phyloP scores from a whole-genome alignment of 2,329 filamentous ascomycete genomes.

The Ascochyta viciae-villosae region DNA sequence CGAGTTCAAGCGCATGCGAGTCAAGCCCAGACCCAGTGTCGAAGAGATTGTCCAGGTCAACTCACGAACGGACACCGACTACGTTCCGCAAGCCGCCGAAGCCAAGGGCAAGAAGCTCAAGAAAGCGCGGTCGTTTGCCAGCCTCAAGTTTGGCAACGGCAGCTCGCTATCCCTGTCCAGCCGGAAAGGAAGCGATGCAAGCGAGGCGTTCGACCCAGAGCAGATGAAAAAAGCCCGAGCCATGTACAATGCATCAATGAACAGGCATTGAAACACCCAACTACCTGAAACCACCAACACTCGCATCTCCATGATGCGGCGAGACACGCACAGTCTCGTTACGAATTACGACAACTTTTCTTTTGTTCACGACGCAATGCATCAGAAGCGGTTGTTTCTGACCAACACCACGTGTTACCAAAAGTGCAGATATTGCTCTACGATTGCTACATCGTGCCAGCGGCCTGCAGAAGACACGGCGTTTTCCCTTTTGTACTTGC shows the following conservation, averaged over 20 bases:
- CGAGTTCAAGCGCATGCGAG: constrained; percentile 66
- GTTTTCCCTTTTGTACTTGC: constrained; percentile 10
- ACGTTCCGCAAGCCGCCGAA: constrained; percentile 26
- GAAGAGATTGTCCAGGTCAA: constrained; percentile 53
- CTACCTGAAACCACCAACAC: not conserved
- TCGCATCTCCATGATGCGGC: not conserved
- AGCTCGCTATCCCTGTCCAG: constrained; percentile 43
- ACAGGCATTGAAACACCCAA: constrained; percentile 16
- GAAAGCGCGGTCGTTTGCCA: constrained; percentile 47
- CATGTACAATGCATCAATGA: constrained; percentile 43
- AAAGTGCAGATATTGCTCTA: not conserved
- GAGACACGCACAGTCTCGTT: constrained; percentile 9
- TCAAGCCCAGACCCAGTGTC: constrained; percentile 59
- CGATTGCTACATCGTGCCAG: not conserved
- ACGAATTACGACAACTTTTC: constrained; percentile 29
- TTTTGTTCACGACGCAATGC: constrained; percentile 25
- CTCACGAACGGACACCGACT: constrained; percentile 28
- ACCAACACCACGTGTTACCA: constrained; percentile 5
- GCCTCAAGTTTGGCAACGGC: constrained; percentile 38
- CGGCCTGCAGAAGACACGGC: constrained; percentile 2
- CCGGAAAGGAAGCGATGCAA: constrained; percentile 43
- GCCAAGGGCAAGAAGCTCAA: constrained; percentile 45
- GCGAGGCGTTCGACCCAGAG: constrained; percentile 42
- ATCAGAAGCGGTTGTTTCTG: constrained; percentile 14
- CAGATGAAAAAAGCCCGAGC: constrained; percentile 48